Evolutionary conservation across 768 basidiomycete genomes (phyloP).

Genomic region (Mycena kentingensis): DNA sequence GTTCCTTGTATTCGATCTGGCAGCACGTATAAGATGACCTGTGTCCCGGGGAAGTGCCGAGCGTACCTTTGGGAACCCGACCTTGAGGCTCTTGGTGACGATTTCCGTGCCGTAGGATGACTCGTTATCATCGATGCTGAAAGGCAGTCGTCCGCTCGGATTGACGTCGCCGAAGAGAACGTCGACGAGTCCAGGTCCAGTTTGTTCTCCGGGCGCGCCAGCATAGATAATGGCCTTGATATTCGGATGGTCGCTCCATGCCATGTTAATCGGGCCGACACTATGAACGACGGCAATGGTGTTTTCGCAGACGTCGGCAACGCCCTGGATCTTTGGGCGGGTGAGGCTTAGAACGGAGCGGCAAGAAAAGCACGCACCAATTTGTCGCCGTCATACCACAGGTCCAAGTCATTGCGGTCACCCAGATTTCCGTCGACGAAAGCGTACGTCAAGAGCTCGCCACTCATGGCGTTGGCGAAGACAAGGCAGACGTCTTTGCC

Average conservation of each 20-base stretch:
- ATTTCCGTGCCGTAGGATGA: no score
- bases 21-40: no score
- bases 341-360: neutral
- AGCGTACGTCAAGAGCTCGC: constrained; percentile 56
- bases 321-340: constrained; percentile 44
- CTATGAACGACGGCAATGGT: constrained; percentile 81
- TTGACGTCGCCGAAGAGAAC: neutral
- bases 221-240: neutral
- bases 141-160: neutral
- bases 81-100: no score
- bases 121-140: constrained; percentile 76
- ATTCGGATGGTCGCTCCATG: constrained; percentile 53
- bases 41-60: no score
- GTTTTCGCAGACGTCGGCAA: constrained; percentile 70
- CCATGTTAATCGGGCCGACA: constrained; percentile 73
- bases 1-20: constrained; percentile 13
- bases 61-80: no score
- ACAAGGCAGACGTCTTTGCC: constrained; percentile 61
- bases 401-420: constrained; percentile 57
- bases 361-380: constrained; percentile 34
- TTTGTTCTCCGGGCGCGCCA: neutral
- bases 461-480: constrained; percentile 61
- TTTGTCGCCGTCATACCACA: constrained; percentile 59
- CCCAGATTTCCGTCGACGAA: constrained; percentile 64
- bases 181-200: neutral